Base-by-base conservation (phyloP, 192 early-diverging fungal species). In the Backusella mclennaniae region DNA sequence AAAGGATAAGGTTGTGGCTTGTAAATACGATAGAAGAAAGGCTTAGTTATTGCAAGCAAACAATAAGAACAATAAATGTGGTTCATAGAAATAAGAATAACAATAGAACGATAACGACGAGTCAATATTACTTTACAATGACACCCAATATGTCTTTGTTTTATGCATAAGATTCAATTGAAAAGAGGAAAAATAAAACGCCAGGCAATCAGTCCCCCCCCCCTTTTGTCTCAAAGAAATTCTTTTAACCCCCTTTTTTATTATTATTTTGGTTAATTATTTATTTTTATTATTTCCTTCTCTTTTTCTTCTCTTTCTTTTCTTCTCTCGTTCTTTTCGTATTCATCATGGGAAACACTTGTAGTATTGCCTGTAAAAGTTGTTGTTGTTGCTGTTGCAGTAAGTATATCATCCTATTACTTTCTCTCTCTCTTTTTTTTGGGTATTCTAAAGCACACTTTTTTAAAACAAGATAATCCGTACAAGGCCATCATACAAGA, bases 401-500 rank as follows among this genome's bases (percentile, higher is more conserved):
- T 63, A 66, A 26, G 66, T 66, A 49, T 49, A 49, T 49, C 46
- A 49, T 44, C 3, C 33, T 33, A 33, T 0, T 29, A 29, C 21
- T 46, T 15, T 39, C 17, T 71, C 26, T 69, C 12, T 9, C 36
- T 21, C 41, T 72, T 15, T 26, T 26, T 26, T 26, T 21, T 44
- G 42, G 42, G 15, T 44, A 44, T 44, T 44, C 42, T 44, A 44
- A 35, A 15, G 80, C 82, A 87, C 76, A 76, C 78, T 35, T 35
- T 82, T 70, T 77, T 73, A 81, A 33, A 63, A 80, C 73, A 38
- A 85, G 84, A 75, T 77, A 8, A 63, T 29, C n/a, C 86, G 1
- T 92, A 92, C 79, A 89, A 91, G 69, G 85, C 89, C 17, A 68
- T 91, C 38, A 79, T 92, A 35, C 87, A 89, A 75, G 90, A 92